Evolutionary conservation across 2,329 filamentous ascomycete genomes (phyloP).

Genomic region (Rutstroemia sp.): DNA sequence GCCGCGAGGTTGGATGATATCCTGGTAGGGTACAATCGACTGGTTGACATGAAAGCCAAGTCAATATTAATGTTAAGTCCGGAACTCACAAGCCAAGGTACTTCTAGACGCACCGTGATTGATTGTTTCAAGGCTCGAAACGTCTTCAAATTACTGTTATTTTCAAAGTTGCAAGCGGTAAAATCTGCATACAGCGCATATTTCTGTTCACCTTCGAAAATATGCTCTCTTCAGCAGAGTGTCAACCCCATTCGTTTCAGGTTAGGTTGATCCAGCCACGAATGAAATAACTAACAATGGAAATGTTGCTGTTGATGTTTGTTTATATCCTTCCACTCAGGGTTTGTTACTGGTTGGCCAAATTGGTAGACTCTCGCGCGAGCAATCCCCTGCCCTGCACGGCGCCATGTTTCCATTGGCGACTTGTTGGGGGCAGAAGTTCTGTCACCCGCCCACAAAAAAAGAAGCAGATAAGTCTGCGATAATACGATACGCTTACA

Average conservation of each 20-base stretch:
- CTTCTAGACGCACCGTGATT: not conserved
- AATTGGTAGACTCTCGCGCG: not conserved
- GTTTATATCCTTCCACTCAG: not conserved
- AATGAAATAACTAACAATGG: not conserved
- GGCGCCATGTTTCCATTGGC: slow-evolving; percentile 1
- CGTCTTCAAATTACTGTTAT: not conserved
- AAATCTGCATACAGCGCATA: not conserved
- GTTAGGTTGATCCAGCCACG: not conserved
- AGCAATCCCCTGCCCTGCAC: not conserved
- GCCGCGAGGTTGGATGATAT: not conserved
- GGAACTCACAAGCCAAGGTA: not conserved
- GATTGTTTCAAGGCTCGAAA: slow-evolving; percentile 1
- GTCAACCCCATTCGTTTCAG: slow-evolving; percentile 1
- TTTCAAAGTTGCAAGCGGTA: not conserved
- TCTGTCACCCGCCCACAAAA: not conserved
- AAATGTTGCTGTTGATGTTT: not conserved
- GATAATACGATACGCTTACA: not conserved
- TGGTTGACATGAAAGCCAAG: not conserved
- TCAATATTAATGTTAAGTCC: not conserved
- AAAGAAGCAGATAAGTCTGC: too few species aligned
- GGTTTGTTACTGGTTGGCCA: not conserved
- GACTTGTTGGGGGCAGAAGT: not conserved
- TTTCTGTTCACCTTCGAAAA: not conserved
- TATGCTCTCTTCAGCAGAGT: not conserved
- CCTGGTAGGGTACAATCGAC: not conserved